Conservation (phyloP, 1,284 basidiomycete species). For the Athelia psychrophila region DNA sequence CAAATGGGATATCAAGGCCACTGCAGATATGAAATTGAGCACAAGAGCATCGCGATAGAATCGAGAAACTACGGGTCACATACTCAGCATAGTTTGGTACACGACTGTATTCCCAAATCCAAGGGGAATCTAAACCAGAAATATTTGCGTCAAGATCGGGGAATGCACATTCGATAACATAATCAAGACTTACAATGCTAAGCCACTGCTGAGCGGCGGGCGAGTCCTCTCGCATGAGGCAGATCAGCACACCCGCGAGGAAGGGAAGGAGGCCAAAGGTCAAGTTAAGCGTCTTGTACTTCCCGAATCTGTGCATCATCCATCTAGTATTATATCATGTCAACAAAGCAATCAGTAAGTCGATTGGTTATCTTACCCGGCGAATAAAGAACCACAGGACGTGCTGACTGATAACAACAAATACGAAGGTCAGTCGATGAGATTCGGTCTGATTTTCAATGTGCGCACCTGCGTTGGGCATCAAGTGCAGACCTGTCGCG, state of each 20-base stretch:
- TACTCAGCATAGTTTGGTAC: conserved; percentile 79
- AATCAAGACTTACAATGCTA: conserved; percentile 59
- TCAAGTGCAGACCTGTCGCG: conserved; percentile 64
- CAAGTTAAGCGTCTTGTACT: conserved; percentile 72
- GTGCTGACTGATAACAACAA: conserved; percentile 63
- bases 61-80: conserved; percentile 28
- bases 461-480: conserved; percentile 53
- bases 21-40: too few relatives aligned
- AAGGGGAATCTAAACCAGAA: conserved; percentile 61
- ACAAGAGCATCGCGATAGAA: too few relatives aligned
- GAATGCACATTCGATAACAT: neutral
- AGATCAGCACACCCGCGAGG: conserved; percentile 57
- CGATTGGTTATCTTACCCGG: conserved; percentile 45
- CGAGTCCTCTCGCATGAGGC: conserved; percentile 56
- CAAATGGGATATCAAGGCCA: conserved; percentile 71
- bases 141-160: conserved; percentile 9
- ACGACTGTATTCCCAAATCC: conserved; percentile 83
- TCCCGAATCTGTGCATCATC: conserved; percentile 79
- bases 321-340: conserved; percentile 18
- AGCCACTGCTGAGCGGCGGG: conserved; percentile 67
- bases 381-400: conserved; percentile 73
- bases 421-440: too few relatives aligned
- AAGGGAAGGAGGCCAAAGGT: conserved; percentile 72
- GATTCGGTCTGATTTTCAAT: too few relatives aligned
- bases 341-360: neutral